Evolutionary conservation across 257 asterid genomes (phyloP).

Genomic region (Ophiorrhiza pumila): DNA sequence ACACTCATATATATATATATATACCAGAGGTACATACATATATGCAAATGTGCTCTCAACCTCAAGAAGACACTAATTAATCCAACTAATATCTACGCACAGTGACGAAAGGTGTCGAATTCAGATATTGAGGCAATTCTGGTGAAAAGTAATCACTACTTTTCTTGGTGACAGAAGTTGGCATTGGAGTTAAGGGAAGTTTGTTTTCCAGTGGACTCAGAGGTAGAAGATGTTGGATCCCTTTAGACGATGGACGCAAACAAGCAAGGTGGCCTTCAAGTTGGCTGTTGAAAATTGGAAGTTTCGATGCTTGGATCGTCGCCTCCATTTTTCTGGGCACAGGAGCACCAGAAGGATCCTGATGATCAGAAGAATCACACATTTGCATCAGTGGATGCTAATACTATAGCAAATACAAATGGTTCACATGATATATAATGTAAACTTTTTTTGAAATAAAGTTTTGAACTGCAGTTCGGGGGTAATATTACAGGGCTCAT

Average conservation of each 20-base stretch:
- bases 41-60: no score
- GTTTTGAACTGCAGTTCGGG: background rate
- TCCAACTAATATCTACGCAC: slow-evolving; percentile 29
- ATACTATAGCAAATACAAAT: background rate
- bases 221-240: slow-evolving; percentile 35
- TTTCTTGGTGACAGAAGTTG: slow-evolving; percentile 23
- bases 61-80: no score
- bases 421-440: background rate
- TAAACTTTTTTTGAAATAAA: no score
- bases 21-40: no score
- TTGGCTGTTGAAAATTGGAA: slow-evolving; percentile 64
- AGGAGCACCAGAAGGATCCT: slow-evolving; percentile 77
- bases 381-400: background rate
- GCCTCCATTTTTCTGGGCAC: slow-evolving; percentile 63
- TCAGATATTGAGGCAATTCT: slow-evolving; percentile 36
- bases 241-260: slow-evolving; percentile 48
- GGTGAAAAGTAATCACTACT: slow-evolving; percentile 38
- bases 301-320: slow-evolving; percentile 39
- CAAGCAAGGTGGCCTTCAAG: slow-evolving; percentile 54
- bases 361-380: slow-evolving; percentile 15
- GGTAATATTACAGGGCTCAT: background rate
- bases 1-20: no score
- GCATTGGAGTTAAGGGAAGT: slow-evolving; percentile 43
- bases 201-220: slow-evolving; percentile 54
- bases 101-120: slow-evolving; percentile 53